Conservation (phyloP, 305 asterid genomes). For the Fraxinus xanthoxyloides region DNA sequence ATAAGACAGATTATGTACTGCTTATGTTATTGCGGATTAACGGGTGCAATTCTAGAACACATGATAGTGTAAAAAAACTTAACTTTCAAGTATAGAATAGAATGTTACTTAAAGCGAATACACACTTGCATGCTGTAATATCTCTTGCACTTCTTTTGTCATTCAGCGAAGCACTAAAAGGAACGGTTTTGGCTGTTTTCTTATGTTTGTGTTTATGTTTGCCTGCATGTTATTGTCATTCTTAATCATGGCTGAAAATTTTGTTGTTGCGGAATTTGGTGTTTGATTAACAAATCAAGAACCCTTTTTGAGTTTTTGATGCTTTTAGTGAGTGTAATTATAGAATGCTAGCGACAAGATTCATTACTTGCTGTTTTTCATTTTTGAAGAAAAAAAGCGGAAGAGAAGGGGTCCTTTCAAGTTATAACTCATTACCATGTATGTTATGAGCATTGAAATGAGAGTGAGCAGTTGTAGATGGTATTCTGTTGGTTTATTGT, state of each 20-base stretch:
- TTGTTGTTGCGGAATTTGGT: background rate
- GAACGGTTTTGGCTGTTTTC: constrained; percentile 1
- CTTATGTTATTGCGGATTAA: constrained; percentile 2
- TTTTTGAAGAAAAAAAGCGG: background rate
- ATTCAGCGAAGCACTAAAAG: background rate
- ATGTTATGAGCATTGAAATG: background rate
- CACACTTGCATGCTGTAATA: background rate
- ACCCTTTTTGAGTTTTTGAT: background rate
- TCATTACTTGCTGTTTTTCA: background rate
- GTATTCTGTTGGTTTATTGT: background rate
- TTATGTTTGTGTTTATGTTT: background rate
- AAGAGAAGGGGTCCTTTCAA: background rate
- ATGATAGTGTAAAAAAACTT: background rate
- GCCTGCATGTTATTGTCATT: background rate
- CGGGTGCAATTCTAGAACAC: background rate
- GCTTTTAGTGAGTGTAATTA: background rate
- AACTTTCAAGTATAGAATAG: background rate
- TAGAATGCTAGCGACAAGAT: background rate
- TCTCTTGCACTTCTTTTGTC: background rate
- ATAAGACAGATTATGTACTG: background rate
- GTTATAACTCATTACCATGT: background rate
- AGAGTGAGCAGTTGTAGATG: background rate
- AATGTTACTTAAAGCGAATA: background rate
- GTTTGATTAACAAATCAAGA: background rate
- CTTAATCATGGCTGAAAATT: background rate